Percentiles rank a stretch among this genome's conserved stretches.
Conservation (phyloP, 148 eudicot species). For the Pouteria glomerata region DNA sequence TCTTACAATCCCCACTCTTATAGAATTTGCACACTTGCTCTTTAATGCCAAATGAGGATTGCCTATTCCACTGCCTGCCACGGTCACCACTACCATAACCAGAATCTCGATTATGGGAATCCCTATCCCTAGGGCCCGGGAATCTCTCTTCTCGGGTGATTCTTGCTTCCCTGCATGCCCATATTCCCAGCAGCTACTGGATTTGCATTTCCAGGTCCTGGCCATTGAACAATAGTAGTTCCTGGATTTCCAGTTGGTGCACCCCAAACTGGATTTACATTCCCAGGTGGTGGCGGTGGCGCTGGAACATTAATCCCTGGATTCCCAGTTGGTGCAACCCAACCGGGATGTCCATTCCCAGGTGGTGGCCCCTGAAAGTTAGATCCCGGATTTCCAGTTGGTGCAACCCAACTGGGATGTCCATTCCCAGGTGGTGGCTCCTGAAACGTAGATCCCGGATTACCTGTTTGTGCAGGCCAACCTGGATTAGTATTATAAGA, state of each 20-base stretch:
- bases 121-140: constrained; percentile 25
- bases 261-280: constrained; percentile 49
- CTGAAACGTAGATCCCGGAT: constrained; percentile 28
- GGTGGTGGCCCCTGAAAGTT: constrained; percentile 26
- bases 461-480: constrained; percentile 42
- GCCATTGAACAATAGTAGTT: constrained; percentile 25
- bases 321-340: constrained; percentile 31
- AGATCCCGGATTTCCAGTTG: constrained; percentile 23
- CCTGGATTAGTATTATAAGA: constrained; percentile 43
- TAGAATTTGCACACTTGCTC: constrained; percentile 33
- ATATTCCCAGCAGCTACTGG: constrained; percentile 47
- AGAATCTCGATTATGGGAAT: constrained; percentile 12
- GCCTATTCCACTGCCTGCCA: constrained; percentile 49
- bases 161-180: constrained; percentile 28
- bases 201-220: constrained; percentile 34
- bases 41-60: constrained; percentile 38
- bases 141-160: no score
- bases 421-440: constrained; percentile 33
- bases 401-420: constrained; percentile 51
- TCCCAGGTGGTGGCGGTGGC: constrained; percentile 28
- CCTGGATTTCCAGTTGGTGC: no score
- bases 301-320: constrained; percentile 17
- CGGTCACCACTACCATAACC: constrained; percentile 34
- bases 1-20: no score
- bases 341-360: constrained; percentile 28